Percentiles rank a stretch among this genome's conserved stretches.
Evolutionary conservation across 371 early-diverging fungal species (phyloP).

Genomic region (Zancudomyces culisetae): DNA sequence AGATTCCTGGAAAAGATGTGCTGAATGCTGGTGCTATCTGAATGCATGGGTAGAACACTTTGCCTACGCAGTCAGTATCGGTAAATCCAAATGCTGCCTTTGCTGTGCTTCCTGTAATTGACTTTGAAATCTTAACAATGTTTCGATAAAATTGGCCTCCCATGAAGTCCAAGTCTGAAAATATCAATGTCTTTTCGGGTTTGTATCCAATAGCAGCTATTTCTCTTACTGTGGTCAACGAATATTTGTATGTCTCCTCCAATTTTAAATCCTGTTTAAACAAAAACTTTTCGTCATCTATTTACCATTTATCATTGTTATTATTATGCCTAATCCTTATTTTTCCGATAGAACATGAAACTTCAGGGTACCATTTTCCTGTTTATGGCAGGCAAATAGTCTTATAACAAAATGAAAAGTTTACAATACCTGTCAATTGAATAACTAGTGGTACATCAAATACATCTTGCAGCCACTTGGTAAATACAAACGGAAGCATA

Average conservation of each 20-base stretch:
- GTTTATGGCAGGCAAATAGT: no score
- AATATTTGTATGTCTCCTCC: constrained; percentile 66
- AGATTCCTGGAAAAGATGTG: constrained; percentile 88
- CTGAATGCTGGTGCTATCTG: constrained; percentile 93
- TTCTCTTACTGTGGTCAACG: constrained; percentile 83
- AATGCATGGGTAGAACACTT: constrained; percentile 74
- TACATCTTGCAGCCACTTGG: constrained; percentile 97
- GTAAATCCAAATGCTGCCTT: constrained; percentile 84
- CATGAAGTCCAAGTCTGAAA: constrained; percentile 83
- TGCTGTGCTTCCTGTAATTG: constrained; percentile 65
- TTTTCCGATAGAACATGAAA: no score
- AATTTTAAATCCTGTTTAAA: constrained; percentile 84
- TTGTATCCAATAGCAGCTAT: constrained; percentile 98
- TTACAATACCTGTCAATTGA: constrained; percentile 86
- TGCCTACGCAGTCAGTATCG: constrained; percentile 78
- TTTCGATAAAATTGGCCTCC: constrained; percentile 86
- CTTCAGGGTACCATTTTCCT: no score
- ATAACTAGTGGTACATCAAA: constrained; percentile 95
- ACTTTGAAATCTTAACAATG: constrained; percentile 67
- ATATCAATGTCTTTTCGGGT: constrained; percentile 97
- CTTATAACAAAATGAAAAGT: no score
- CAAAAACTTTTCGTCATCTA: constrained; percentile 98
- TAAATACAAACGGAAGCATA: constrained; percentile 95
- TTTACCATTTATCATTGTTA: neutral
- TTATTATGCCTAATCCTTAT: neutral